Base-by-base conservation (phyloP, 2,329 filamentous ascomycete species). In the Fusarium camptoceras region DNA sequence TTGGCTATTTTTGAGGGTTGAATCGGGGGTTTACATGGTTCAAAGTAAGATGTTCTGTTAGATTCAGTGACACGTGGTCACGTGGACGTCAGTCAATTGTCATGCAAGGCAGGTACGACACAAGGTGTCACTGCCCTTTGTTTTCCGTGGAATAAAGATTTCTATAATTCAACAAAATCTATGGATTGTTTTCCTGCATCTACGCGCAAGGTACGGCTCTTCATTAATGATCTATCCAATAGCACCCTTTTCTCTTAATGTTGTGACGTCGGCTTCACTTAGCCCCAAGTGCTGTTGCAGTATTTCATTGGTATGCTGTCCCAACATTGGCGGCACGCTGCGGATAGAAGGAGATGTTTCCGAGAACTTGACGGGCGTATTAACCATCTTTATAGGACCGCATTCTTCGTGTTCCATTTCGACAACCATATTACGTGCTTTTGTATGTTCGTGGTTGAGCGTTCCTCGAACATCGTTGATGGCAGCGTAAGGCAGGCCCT, bases 321-420 rank as follows among this genome's bases (percentile, higher is more conserved):
- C 96, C 34, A 99, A 82, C 10, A 91, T 92, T 2, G 96, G 96
- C 20, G 96, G 96, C 27, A 92, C 88, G 6, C 85, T 91, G 34
- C 95, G 86, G 41, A 97, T 89, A 6, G 89, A 87, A 0, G 94
- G 94, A 72, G 87, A 89, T 27, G 91, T 92, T 72, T 94, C 89
- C 8, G 94, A 97, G 79, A 94, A 97, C 79, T 99, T 99, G 63
- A 99, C 91, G 0, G 96, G 96, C 1, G 94, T 97, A 76, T 97
- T 98, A 56, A 99, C 91, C 76, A 99, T 83, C 81, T 94, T 94
- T 68, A 99, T 91, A 1, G 91, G 87, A 1, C 96, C 96, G 78
- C 95, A 98, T 10, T 86, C 84, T 8, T 88, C 88, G 77, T 99
- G 96, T 1, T 97, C 88, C 46, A 98, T 84, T 77, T 97, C 92